Percentiles rank a stretch among this genome's conserved stretches.
phyloP scores from a whole-genome alignment of 1,284 basidiomycete genomes.

The Sporisorium scitamineum region DNA sequence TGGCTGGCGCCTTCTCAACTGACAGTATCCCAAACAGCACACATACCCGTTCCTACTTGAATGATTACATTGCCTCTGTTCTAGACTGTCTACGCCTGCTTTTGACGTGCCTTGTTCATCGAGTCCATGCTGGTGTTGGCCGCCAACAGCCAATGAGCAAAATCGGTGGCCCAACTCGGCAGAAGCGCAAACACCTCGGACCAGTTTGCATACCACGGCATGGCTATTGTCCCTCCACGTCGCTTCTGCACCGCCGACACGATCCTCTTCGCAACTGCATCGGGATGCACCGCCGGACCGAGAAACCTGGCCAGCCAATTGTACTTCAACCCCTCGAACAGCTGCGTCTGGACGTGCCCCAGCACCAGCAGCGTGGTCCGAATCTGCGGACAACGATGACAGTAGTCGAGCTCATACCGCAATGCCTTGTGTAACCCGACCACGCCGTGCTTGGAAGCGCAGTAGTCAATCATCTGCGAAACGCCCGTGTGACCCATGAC shows the following conservation, averaged over 20 bases:
- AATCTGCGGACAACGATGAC: conserved; percentile 43
- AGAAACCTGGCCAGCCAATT: conserved; percentile 52
- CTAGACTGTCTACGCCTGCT: conserved; percentile 3
- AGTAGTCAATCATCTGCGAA: conserved; percentile 76
- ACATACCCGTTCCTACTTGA: background rate
- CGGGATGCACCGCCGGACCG: conserved; percentile 48
- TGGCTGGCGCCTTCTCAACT: background rate
- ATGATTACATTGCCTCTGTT: background rate
- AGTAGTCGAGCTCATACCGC: conserved; percentile 63
- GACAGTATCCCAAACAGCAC: background rate
- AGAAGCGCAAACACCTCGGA: conserved; percentile 49
- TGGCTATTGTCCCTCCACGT: conserved; percentile 48
- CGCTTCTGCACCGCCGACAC: conserved; percentile 44
- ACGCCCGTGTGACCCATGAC: conserved; percentile 80
- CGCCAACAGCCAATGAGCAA: conserved; percentile 39
- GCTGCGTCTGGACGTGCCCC: conserved; percentile 58
- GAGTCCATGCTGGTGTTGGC: conserved; percentile 40
- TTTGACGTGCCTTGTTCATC: conserved; percentile 31
- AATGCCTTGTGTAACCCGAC: conserved; percentile 66
- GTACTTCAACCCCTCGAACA: conserved; percentile 53
- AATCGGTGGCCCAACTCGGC: conserved; percentile 48
- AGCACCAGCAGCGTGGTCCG: conserved; percentile 61
- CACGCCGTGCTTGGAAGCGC: conserved; percentile 67
- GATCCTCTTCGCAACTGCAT: conserved; percentile 47
- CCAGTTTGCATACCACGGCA: conserved; percentile 61